Evolutionary conservation across 352 stramenopile species (phyloP).

Genomic region (Blastocystis sp.): DNA sequence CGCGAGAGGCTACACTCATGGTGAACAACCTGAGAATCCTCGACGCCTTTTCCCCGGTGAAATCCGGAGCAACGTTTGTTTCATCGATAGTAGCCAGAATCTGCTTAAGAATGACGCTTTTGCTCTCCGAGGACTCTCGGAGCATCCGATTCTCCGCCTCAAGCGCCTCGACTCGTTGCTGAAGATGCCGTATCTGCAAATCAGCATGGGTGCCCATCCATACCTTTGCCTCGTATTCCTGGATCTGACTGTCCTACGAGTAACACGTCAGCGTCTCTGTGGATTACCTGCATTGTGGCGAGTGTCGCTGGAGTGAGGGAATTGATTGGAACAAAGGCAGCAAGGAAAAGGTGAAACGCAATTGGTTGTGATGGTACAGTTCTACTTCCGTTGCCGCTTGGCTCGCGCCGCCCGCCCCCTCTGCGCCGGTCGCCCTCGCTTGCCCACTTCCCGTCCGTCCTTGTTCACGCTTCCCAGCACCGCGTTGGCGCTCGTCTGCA

Average conservation of each 20-base stretch:
- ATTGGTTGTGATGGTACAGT: background rate
- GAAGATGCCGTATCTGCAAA: background rate
- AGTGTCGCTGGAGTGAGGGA: too few species aligned
- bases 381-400: background rate
- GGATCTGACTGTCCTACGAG: too few species aligned
- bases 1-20: background rate
- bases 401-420: background rate
- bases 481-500: background rate
- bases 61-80: constrained; percentile 15
- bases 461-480: constrained; percentile 38
- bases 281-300: too few species aligned
- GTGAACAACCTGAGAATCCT: background rate
- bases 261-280: too few species aligned
- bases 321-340: too few species aligned
- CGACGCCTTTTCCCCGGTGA: constrained; percentile 19
- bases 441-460: constrained; percentile 29
- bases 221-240: background rate
- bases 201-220: background rate
- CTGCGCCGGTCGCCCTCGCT: background rate
- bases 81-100: constrained; percentile 31
- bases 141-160: constrained; percentile 12
- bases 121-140: background rate
- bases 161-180: constrained; percentile 6
- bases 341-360: too few species aligned
- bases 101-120: background rate